Evolutionary conservation across 2,329 filamentous ascomycete species (phyloP).

Genomic region (Nectriaceae sp.): DNA sequence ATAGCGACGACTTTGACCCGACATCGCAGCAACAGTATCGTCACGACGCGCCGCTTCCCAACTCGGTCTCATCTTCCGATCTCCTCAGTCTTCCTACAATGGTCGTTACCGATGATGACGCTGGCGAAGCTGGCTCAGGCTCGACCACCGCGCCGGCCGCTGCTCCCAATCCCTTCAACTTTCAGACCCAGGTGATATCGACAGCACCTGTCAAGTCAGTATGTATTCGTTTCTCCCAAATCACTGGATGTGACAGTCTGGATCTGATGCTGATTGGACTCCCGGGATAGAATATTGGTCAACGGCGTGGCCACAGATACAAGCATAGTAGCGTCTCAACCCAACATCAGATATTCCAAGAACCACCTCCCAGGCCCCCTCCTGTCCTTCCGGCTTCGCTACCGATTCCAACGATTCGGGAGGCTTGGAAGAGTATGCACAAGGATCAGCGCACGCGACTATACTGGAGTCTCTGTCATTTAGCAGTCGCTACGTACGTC

Average conservation of each 20-base stretch:
- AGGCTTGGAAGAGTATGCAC: conserved; percentile 90
- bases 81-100: conserved; percentile 22
- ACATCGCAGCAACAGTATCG: conserved; percentile 15
- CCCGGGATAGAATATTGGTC: conserved; percentile 71
- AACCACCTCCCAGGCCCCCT: conserved; percentile 82
- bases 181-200: conserved; percentile 79
- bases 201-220: conserved; percentile 78
- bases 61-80: conserved; percentile 10
- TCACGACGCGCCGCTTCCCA: conserved; percentile 12
- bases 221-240: conserved; percentile 37
- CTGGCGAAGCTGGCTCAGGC: conserved; percentile 9
- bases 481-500: conserved; percentile 79
- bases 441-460: conserved; percentile 80
- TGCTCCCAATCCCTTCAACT: conserved; percentile 81
- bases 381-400: conserved; percentile 88
- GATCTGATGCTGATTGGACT: background rate
- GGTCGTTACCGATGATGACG: conserved; percentile 14
- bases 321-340: conserved; percentile 92
- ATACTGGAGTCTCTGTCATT: conserved; percentile 88
- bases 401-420: conserved; percentile 84
- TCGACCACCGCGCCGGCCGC: conserved; percentile 14
- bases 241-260: too few species aligned
- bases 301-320: conserved; percentile 94
- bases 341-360: conserved; percentile 92
- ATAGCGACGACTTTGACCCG: conserved; percentile 15